A percentile compares a stretch with the other conserved stretches of the same genome.
Evolutionary conservation across 2,329 filamentous ascomycete genomes (phyloP).

Genomic region (Alternaria dauci): DNA sequence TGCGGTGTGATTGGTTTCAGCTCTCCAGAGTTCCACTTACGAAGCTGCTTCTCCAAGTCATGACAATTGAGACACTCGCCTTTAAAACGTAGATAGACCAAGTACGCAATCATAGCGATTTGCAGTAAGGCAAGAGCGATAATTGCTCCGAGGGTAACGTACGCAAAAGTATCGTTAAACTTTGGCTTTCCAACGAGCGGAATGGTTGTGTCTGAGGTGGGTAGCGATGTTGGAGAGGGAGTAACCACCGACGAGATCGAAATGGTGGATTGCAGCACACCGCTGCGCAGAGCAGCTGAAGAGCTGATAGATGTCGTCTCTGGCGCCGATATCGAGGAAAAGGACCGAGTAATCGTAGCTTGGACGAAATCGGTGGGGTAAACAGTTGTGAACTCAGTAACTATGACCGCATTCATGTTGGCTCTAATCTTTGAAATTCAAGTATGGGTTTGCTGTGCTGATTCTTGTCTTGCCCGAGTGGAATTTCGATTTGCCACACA

Average conservation of each 20-base stretch:
- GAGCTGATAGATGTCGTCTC: neutral
- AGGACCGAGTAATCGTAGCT: neutral
- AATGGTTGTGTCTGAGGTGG: neutral
- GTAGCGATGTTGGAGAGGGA: neutral
- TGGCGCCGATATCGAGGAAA: neutral
- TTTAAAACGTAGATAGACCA: constrained; percentile 14
- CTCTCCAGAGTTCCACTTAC: constrained; percentile 20
- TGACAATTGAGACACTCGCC: constrained; percentile 18
- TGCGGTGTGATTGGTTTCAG: constrained; percentile 15
- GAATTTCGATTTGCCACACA: neutral
- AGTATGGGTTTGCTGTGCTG: neutral
- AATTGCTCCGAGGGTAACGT: constrained; percentile 2
- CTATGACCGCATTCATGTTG: constrained; percentile 1
- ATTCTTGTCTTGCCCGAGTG: neutral
- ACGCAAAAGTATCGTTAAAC: constrained; percentile 13
- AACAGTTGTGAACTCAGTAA: constrained; percentile 11
- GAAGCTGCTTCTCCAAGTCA: constrained; percentile 7
- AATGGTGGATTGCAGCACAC: neutral
- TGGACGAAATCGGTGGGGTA: neutral
- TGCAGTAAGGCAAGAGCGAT: constrained; percentile 10
- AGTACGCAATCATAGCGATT: constrained; percentile 1
- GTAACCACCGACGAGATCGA: neutral
- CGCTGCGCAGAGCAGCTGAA: neutral
- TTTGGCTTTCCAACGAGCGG: neutral
- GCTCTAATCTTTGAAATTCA: neutral